Evolutionary conservation across 73 alveolate species (phyloP).

Genomic region (Stentor coeruleus): DNA sequence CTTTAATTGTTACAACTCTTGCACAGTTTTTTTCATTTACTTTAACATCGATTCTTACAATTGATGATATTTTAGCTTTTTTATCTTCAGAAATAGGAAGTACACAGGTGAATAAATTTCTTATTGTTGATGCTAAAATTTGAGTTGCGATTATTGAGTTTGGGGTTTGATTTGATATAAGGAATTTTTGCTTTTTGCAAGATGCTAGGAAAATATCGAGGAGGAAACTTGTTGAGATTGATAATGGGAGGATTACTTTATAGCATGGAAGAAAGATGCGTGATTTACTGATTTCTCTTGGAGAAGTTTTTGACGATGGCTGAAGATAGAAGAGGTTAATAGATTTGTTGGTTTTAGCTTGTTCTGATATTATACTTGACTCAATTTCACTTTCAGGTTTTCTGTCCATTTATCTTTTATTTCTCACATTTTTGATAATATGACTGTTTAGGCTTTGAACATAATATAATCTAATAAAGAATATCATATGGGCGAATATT

Average conservation of each 20-base stretch:
- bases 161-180: not conserved
- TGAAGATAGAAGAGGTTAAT: not conserved
- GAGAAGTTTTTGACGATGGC: not conserved
- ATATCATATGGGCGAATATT: too few relatives aligned
- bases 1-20: conserved; percentile 9
- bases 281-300: conserved; percentile 16
- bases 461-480: too few relatives aligned
- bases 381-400: not conserved
- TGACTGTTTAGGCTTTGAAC: too few relatives aligned
- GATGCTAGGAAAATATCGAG: not conserved
- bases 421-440: too few relatives aligned
- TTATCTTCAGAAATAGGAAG: conserved; percentile 14
- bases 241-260: conserved; percentile 5
- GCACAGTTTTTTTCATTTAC: conserved; percentile 15
- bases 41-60: not conserved
- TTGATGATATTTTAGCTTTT: not conserved
- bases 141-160: conserved; percentile 1
- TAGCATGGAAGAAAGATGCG: not conserved
- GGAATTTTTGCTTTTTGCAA: conserved; percentile 16
- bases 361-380: not conserved
- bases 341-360: not conserved
- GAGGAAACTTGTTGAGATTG: conserved; percentile 10
- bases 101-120: not conserved
- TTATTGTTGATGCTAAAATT: not conserved
- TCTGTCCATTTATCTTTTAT: not conserved